phyloP scores from a whole-genome alignment of 495 filamentous ascomycete genomes.

The Stereocaulon alpinum region DNA sequence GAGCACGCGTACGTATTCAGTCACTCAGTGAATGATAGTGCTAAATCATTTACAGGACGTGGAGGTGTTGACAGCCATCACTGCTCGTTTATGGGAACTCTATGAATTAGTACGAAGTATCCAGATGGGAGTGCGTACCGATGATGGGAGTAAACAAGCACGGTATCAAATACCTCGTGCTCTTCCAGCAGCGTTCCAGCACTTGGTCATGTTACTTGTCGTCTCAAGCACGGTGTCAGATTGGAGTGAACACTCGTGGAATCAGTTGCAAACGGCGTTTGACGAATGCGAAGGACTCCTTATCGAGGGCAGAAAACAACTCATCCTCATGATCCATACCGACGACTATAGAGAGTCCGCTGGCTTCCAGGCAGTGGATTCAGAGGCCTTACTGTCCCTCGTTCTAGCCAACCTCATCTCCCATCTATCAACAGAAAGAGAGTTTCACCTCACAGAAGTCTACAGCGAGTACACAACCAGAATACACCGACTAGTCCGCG shows the following conservation, averaged over 20 bases:
- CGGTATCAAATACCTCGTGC: slow-evolving; percentile 11
- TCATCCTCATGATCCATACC: slow-evolving; percentile 8
- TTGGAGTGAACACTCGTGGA: slow-evolving; percentile 6
- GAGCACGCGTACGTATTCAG: neutral
- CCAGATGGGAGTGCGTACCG: slow-evolving; percentile 9
- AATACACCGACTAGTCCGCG: slow-evolving; percentile 13
- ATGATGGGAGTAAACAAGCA: slow-evolving; percentile 10
- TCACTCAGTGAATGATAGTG: neutral
- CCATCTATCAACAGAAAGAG: slow-evolving; percentile 14
- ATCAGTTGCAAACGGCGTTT: slow-evolving; percentile 3
- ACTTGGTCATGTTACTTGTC: slow-evolving; percentile 12
- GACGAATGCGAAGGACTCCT: slow-evolving; percentile 4
- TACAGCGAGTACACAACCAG: slow-evolving; percentile 30
- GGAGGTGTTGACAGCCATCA: neutral
- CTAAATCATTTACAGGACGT: neutral
- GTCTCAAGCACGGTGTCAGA: neutral
- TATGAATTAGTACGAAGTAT: neutral
- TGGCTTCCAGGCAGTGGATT: slow-evolving; percentile 29
- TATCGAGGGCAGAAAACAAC: slow-evolving; percentile 12
- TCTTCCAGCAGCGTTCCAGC: slow-evolving; percentile 12
- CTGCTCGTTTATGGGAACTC: neutral
- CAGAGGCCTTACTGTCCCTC: slow-evolving; percentile 28
- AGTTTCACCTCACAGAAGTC: slow-evolving; percentile 25
- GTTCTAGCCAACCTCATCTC: slow-evolving; percentile 28
- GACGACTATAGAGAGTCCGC: slow-evolving; percentile 23